Evolutionary conservation across 495 filamentous ascomycete genomes (phyloP).

Genomic region (Trichoderma reesei): DNA sequence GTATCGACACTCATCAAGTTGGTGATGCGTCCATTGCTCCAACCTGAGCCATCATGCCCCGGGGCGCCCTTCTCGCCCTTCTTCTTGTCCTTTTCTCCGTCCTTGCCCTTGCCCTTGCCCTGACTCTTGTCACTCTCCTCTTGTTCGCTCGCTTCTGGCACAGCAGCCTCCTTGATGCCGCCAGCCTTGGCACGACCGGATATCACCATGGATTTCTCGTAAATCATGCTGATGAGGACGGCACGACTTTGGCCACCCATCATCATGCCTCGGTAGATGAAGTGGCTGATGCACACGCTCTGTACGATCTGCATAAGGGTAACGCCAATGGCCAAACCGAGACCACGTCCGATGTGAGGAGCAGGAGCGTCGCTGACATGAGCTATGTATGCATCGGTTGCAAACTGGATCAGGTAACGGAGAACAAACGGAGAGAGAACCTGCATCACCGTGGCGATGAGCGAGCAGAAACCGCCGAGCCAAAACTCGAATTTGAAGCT

Average conservation of each 20-base stretch:
- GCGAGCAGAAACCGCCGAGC: slow-evolving; percentile 65
- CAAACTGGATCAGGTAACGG: slow-evolving; percentile 69
- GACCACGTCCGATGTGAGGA: slow-evolving; percentile 54
- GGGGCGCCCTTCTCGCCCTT: slow-evolving; percentile 24
- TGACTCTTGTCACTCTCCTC: background rate
- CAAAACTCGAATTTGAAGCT: slow-evolving; percentile 80
- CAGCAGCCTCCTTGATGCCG: slow-evolving; percentile 29
- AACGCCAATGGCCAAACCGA: slow-evolving; percentile 69
- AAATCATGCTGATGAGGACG: slow-evolving; percentile 64
- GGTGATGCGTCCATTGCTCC: slow-evolving; percentile 83
- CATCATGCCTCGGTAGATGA: slow-evolving; percentile 72
- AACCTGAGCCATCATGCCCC: slow-evolving; percentile 56
- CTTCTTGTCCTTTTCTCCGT: background rate
- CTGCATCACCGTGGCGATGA: slow-evolving; percentile 59
- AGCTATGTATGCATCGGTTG: slow-evolving; percentile 62
- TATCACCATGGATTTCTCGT: slow-evolving; percentile 73
- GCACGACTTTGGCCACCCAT: slow-evolving; percentile 68
- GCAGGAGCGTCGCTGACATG: slow-evolving; percentile 37
- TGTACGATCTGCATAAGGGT: slow-evolving; percentile 65
- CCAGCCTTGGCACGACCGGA: slow-evolving; percentile 71
- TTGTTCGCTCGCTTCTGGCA: slow-evolving; percentile 19
- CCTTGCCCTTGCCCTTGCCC: slow-evolving; percentile 19
- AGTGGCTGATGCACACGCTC: slow-evolving; percentile 67
- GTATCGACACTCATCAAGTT: slow-evolving; percentile 93
- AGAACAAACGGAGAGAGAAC: slow-evolving; percentile 66